These are phyloP conservation scores for Trichaptum fuscoviolaceum DNA, from an alignment of 768 basidiomycete species.

Conservation along the genomic window DNA sequence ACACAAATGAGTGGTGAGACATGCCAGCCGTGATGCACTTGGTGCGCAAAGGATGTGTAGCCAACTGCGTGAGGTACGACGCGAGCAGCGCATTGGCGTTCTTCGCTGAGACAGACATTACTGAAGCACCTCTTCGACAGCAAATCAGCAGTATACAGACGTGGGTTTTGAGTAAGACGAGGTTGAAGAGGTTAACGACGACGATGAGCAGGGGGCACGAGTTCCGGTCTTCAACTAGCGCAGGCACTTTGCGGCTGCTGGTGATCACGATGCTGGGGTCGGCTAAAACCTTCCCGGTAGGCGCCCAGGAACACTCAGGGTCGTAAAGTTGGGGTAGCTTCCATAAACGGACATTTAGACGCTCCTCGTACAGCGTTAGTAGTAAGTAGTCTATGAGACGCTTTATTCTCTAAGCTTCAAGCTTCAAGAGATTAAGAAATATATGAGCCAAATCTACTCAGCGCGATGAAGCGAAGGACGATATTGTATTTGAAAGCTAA, in stretches of 20 bases:
- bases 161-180: background rate
- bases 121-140: background rate
- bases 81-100: conserved; percentile 47
- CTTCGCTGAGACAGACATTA: conserved; percentile 17
- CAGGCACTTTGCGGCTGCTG: background rate
- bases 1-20: conserved; percentile 14
- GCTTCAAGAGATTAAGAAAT: too few relatives aligned
- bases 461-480: too few relatives aligned
- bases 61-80: conserved; percentile 67
- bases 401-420: too few relatives aligned
- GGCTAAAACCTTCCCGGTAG: background rate
- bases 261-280: background rate
- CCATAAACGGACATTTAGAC: background rate
- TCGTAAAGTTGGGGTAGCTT: background rate
- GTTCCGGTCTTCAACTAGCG: background rate
- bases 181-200: background rate
- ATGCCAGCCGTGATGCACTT: conserved; percentile 73
- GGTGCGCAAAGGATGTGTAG: conserved; percentile 67
- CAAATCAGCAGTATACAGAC: background rate
- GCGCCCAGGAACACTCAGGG: background rate
- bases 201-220: background rate
- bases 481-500: too few relatives aligned
- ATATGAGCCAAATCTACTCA: too few relatives aligned
- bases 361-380: background rate
- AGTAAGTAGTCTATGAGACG: too few relatives aligned